These are phyloP conservation scores for Paramecium primaurelia DNA, from an alignment of 73 alveolate species.

Conservation along the genomic window DNA sequence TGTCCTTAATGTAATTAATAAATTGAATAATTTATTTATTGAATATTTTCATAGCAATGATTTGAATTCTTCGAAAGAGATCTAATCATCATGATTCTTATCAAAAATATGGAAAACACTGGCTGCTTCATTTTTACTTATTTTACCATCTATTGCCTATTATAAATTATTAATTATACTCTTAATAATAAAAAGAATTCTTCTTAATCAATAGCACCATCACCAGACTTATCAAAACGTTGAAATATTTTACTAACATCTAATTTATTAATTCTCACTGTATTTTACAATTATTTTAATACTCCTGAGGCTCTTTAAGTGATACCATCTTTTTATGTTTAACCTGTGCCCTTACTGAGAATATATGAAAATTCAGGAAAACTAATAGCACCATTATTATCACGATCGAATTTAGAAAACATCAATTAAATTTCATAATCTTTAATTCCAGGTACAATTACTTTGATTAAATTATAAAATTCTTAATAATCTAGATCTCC, in stretches of 20 bases:
- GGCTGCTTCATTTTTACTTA: slow-evolving; percentile 43
- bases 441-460: slow-evolving; percentile 51
- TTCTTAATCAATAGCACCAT: slow-evolving; percentile 26
- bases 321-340: background rate
- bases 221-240: slow-evolving; percentile 24
- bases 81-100: slow-evolving; percentile 21
- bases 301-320: slow-evolving; percentile 48
- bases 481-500: slow-evolving; percentile 57
- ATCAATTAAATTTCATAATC: slow-evolving; percentile 55
- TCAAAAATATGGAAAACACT: slow-evolving; percentile 48
- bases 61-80: slow-evolving; percentile 30
- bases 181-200: slow-evolving; percentile 37
- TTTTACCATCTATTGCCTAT: slow-evolving; percentile 41
- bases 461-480: slow-evolving; percentile 29
- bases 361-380: slow-evolving; percentile 53
- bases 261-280: slow-evolving; percentile 26
- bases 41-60: background rate
- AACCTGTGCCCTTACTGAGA: slow-evolving; percentile 33
- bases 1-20: background rate
- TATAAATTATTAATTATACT: background rate
- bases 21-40: background rate
- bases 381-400: slow-evolving; percentile 31
- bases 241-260: background rate
- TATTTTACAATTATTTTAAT: background rate
- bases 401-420: slow-evolving; percentile 46